Percentiles rank a stretch among this genome's conserved stretches.
Evolutionary conservation across 169 alveolate genomes (phyloP).

Genomic region (Cryptosporidium meleagridis): DNA sequence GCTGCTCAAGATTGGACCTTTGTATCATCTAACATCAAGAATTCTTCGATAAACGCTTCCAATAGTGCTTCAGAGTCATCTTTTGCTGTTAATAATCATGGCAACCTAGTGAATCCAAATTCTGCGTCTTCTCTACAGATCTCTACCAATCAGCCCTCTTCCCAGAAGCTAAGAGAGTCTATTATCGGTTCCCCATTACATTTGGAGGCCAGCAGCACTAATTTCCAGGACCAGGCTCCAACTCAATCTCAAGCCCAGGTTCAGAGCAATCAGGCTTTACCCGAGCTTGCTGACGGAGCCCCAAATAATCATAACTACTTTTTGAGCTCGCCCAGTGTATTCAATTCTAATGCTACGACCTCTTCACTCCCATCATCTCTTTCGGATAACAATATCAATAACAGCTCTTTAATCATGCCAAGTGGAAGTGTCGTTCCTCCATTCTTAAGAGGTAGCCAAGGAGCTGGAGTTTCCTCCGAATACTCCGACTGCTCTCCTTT

Average conservation of each 20-base stretch:
- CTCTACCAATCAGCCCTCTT: background rate
- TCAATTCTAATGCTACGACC: background rate
- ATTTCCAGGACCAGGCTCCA: background rate
- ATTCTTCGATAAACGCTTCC: background rate
- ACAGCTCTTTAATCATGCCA: background rate
- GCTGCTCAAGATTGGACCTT: conserved; percentile 1
- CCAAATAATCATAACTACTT: background rate
- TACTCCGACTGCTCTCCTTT: conserved; percentile 19
- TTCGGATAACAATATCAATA: background rate
- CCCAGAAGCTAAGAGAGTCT: background rate
- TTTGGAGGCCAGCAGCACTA: background rate
- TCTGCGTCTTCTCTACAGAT: background rate
- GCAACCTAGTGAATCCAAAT: background rate
- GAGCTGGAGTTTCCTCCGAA: background rate
- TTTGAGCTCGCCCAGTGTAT: background rate
- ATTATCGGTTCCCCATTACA: background rate
- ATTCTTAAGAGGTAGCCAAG: conserved; percentile 22
- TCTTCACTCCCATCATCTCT: background rate
- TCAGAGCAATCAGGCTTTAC: background rate
- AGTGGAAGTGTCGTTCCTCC: conserved; percentile 42
- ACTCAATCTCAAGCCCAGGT: background rate
- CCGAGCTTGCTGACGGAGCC: background rate
- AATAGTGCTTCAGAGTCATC: background rate
- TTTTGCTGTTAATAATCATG: background rate
- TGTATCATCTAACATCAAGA: background rate